Base-by-base conservation (phyloP, 768 basidiomycete genomes). In the Mycena rebaudengoi region DNA sequence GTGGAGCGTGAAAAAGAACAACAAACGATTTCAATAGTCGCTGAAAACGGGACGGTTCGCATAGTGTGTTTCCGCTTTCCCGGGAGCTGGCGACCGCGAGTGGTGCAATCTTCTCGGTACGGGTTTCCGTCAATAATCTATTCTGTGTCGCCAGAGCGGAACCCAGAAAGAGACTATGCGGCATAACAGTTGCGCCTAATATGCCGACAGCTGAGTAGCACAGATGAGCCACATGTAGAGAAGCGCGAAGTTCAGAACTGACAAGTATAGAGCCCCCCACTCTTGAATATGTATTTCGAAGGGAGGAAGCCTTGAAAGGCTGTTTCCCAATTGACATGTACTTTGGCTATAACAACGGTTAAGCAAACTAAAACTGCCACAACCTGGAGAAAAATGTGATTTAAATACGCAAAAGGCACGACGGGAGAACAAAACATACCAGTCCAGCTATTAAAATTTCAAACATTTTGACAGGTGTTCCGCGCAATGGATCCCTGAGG, bases 131-230 rank as follows among this genome's bases (percentile, higher is more conserved):
- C 1, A 79, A 78, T 14, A 94, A 70, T 44, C 95, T 81, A 60
- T 95, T 90, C 72, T 95, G 92, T 0, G 93, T 95, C 3, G 94
- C 90, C 5, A 98, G 86, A 29, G 88, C 86, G 3, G 93, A 94
- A 6, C 95, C 96, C 16, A 98, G 82, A 80, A 92, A 95, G n/a
- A 98, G 81, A 62, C 90, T 91, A 74, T 96, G 95, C 0, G 95
- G 95, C 95, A 96, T 96, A 62, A 95, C 90, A 3, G 94, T 98
- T 1, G 94, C 94, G 29, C 91, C 90, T 1, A 92, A 71, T 50
- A 94, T 88, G 35, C 91, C 91, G 55, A 91, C 86, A 29, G 66
- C 66, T 68, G 33, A 12, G 18, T 16, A 41, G 29, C 46, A 46
- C 18, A n/a, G 4, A 41, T 64, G 16, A 33, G 18, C 16, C 23